Conservation (phyloP, 805 yeast species). For the Candida glaebosa region DNA sequence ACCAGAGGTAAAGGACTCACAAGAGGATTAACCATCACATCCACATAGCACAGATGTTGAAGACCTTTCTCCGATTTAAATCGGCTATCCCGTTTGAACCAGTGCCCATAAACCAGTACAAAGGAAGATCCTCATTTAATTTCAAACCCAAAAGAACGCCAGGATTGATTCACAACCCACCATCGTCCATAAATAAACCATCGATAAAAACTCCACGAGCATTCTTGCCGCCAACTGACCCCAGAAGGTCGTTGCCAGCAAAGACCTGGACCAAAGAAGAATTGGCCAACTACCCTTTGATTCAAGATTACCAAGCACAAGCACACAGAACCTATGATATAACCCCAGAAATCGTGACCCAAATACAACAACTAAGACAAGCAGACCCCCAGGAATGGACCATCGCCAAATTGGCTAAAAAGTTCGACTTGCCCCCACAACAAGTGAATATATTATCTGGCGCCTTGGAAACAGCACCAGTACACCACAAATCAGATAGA, state of each 20-base stretch:
- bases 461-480: constrained; percentile 13
- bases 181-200: constrained; percentile 44
- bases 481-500: constrained; percentile 29
- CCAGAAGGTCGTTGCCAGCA: constrained; percentile 42
- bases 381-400: constrained; percentile 63
- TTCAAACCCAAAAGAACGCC: constrained; percentile 52
- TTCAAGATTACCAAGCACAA: constrained; percentile 31
- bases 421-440: constrained; percentile 33
- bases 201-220: constrained; percentile 62
- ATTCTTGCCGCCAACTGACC: constrained; percentile 62
- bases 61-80: constrained; percentile 5
- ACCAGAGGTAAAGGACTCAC: not conserved
- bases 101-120: constrained; percentile 51
- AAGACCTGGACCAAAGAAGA: constrained; percentile 32
- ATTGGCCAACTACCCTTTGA: constrained; percentile 38
- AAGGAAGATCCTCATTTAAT: constrained; percentile 61
- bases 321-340: constrained; percentile 49
- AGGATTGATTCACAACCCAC: constrained; percentile 63
- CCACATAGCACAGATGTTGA: not conserved
- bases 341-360: constrained; percentile 52
- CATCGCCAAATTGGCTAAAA: constrained; percentile 55
- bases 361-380: constrained; percentile 54
- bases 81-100: constrained; percentile 28
- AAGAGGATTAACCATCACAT: not conserved
- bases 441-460: constrained; percentile 5